phyloP scores from a whole-genome alignment of 805 yeast species.

The Candida succiphila region DNA sequence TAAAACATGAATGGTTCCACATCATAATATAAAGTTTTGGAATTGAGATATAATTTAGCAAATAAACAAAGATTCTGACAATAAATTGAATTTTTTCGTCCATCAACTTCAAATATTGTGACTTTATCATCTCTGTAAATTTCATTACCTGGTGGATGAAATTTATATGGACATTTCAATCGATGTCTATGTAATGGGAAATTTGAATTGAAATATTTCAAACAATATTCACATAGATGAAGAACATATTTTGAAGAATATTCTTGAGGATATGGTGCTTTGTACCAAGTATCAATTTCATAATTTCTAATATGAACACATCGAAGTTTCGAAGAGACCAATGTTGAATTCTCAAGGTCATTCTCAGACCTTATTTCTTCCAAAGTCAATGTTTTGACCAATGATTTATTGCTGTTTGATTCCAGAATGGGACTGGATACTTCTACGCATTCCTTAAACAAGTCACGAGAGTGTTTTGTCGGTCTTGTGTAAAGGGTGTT shows the following conservation, averaged over 20 bases:
- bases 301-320: constrained; percentile 61
- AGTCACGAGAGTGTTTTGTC: constrained; percentile 15
- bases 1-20: constrained; percentile 94
- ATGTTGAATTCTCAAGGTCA: constrained; percentile 14
- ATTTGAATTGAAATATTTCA: constrained; percentile 68
- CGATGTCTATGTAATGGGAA: constrained; percentile 61
- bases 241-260: constrained; percentile 53
- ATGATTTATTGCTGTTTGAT: constrained; percentile 23
- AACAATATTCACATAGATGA: constrained; percentile 75
- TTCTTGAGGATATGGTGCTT: constrained; percentile 89
- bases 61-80: constrained; percentile 86
- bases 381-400: constrained; percentile 10
- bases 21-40: constrained; percentile 87
- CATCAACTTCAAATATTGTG: constrained; percentile 89
- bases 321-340: constrained; percentile 33
- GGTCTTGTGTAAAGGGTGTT: constrained; percentile 57
- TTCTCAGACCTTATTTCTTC: constrained; percentile 15
- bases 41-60: constrained; percentile 82
- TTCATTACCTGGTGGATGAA: constrained; percentile 86
- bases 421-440: constrained; percentile 30
- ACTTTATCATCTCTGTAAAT: constrained; percentile 68
- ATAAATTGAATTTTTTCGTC: constrained; percentile 68
- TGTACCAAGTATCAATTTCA: constrained; percentile 86
- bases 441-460: constrained; percentile 31
- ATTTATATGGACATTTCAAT: constrained; percentile 54